These are phyloP conservation scores for Paecilomyces niveus DNA, from an alignment of 2,329 filamentous ascomycete genomes.

Conservation along the genomic window DNA sequence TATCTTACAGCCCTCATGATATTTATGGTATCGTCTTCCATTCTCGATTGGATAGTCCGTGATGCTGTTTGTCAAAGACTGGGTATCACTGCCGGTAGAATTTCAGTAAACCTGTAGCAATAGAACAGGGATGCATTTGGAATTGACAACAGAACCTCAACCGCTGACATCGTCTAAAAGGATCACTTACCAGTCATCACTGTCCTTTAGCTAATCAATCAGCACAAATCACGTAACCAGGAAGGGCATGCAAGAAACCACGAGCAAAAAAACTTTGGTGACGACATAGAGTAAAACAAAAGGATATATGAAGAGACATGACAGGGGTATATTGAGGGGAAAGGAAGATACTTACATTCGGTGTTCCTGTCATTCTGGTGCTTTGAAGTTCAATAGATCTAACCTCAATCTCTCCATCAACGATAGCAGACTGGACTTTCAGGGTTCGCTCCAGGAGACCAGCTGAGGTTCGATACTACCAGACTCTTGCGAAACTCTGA, in stretches of 20 bases:
- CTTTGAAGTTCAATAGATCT: not conserved
- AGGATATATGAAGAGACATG: not conserved
- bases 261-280: not conserved
- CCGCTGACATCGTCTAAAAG: not conserved
- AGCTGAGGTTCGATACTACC: not conserved
- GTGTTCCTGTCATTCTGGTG: slow-evolving; percentile 7
- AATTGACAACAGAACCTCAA: not conserved
- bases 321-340: not conserved
- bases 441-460: not conserved
- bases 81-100: slow-evolving; percentile 25
- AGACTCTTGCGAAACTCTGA: not conserved
- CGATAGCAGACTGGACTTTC: not conserved
- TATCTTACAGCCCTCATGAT: slow-evolving; percentile 36
- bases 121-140: not conserved
- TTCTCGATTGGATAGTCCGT: slow-evolving; percentile 37
- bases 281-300: not conserved
- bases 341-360: slow-evolving; percentile 6
- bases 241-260: no score
- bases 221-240: slow-evolving; percentile 1
- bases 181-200: slow-evolving; percentile 5
- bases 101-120: not conserved
- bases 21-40: slow-evolving; percentile 38
- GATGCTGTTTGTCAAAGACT: slow-evolving; percentile 36
- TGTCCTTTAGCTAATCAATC: slow-evolving; percentile 3
- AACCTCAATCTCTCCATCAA: not conserved